Base-by-base conservation (phyloP, 345 rosid species). In the Odontarrhena argentea region DNA sequence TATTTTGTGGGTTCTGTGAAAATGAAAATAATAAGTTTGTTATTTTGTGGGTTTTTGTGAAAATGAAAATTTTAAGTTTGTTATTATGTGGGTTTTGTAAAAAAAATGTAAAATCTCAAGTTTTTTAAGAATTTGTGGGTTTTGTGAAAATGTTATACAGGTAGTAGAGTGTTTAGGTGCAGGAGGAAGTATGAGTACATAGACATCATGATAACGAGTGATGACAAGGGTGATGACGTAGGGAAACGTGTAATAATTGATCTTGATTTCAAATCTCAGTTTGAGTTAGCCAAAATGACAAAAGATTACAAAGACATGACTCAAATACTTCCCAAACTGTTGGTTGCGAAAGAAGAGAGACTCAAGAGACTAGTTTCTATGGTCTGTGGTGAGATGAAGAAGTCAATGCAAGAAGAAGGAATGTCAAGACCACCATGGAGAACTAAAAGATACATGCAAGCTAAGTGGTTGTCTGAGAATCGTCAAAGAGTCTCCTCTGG, bases 361-460 rank as follows among this genome's bases (percentile, higher is more conserved):
- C 79, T 85, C 1, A 65, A 67, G 8, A 75, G 68, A 60, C 66
- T 79, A 40, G 68, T 83, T 18, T 53, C 77, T 4, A 38, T 85
- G 66, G 55, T 83, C 11, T 81, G 85, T 53, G 43, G 77, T 30
- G 90, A 84, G 55, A 74, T 78, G 14, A 76, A 78, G 25, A 46
- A 76, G 34, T 81, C 84, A 0, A 74, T 85, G 43, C 67, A 76
- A 47, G 77, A 83, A 50, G 78, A 71, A 6, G 81, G 76, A 22
- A 78, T 83, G 38, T 49, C 71, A 47, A 15, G 83, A 18, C 83
- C 84, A 10, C 90, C 90, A 2, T 83, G 87, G 87, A 85, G 90
- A 65, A 79, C 79, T 47, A 47, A 56, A 0, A 65, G 52, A n/a
- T 81, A 76, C 80, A 79, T 85, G 90, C 82, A 57, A 36, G 70